Conservation (phyloP, 768 basidiomycete species). For the Artomyces pyxidatus region DNA sequence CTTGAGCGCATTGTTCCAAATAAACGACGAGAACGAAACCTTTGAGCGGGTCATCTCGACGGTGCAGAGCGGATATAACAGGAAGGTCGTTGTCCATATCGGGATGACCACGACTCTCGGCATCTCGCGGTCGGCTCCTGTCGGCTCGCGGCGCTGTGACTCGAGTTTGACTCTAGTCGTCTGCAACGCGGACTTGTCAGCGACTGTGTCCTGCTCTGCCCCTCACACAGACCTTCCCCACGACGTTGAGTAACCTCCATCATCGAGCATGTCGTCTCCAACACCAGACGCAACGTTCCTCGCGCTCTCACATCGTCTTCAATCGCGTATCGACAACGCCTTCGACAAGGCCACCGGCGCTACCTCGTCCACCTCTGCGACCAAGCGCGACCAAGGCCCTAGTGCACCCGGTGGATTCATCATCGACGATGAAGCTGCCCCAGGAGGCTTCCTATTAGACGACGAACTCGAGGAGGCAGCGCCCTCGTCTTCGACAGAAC, state of each 20-base stretch:
- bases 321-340: background rate
- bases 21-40: background rate
- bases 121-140: too few relatives aligned
- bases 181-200: too few relatives aligned
- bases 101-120: background rate
- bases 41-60: background rate
- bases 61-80: background rate
- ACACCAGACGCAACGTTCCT: background rate
- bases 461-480: constrained; percentile 20
- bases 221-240: too few relatives aligned
- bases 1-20: background rate
- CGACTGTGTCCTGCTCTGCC: too few relatives aligned
- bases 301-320: background rate
- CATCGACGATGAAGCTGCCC: background rate
- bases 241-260: too few relatives aligned
- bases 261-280: too few relatives aligned
- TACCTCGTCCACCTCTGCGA: background rate
- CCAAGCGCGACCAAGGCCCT: background rate
- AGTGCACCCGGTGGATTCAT: background rate
- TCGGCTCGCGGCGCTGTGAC: too few relatives aligned
- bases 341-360: background rate
- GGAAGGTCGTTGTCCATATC: background rate
- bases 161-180: too few relatives aligned
- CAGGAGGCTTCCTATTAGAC: background rate
- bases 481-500: constrained; percentile 1